Evolutionary conservation across 176 grass and related monocot genomes (phyloP), one percentile per base, ranked within the genome.

Genomic region (Leersia perrieri): DNA sequence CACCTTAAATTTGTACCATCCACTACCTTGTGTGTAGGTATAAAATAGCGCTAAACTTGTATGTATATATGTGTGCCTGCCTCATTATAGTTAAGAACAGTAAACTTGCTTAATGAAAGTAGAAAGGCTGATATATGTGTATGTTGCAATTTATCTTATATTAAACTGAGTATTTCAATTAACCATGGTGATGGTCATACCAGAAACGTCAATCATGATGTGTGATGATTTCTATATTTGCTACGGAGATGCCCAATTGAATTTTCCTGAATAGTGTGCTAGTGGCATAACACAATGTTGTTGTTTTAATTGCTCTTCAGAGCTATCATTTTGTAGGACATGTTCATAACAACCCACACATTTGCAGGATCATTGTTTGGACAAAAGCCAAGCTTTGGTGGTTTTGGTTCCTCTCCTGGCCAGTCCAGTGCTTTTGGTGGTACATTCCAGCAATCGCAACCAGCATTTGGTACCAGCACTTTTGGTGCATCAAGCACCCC

Each of bases 301-400:
- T 57, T 41, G 29, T 73, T 66, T 80, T 70, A 32, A 40, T 22
- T 66, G 39, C 11, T 80, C 77, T 70, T 83, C 33, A 63, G 20
- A 66, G 13, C 22, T 42, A 29, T 38, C 66, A 0, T 44, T 55
- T 61, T 71, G 5, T 25, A 31, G 15, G 64, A 34, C 57, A 20
- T 86, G 42, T 61, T 51, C 67, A 7, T 79, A 11, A 80, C 11
- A 22, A 70, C 69, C 15, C 63, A 15, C 34, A 57, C 29, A 63
- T 47, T 79, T 89, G 57, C 51, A 94, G 92, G 89, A 75, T 94
- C 94, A 85, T 83, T 93, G 58, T 98, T 98, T 58, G 95, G 95
- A 67, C 95, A 98, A 66, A 98, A 93, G 82, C 90, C 88, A 64
- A 83, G 83, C 71, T 98, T 98, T 57, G 90, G 95, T 10, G 83